Evolutionary conservation across 2,329 filamentous ascomycete species (phyloP).

Genomic region (Raffaelea arxii): DNA sequence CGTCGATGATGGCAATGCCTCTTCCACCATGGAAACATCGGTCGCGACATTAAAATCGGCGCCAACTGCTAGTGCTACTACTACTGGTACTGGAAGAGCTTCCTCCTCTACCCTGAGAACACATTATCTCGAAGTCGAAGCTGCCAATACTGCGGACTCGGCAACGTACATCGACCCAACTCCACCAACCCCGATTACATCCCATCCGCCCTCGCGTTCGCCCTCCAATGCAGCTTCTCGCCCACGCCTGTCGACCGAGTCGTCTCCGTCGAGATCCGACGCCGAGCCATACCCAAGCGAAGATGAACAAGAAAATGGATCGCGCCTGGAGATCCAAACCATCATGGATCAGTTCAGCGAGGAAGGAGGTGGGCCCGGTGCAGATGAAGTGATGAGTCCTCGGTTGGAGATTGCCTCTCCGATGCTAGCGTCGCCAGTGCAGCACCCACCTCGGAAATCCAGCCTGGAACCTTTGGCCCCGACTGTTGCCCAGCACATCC

Average conservation of each 20-base stretch:
- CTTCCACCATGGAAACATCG: conserved; percentile 23
- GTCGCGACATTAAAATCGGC: conserved; percentile 36
- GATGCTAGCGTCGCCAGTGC: conserved; percentile 53
- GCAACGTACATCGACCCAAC: conserved; percentile 46
- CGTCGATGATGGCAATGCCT: no score
- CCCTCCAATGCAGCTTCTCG: conserved; percentile 42
- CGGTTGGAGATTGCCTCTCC: conserved; percentile 75
- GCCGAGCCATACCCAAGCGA: conserved; percentile 46
- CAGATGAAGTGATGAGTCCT: conserved; percentile 87
- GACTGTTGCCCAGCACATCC: conserved; percentile 36
- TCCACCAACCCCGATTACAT: conserved; percentile 42
- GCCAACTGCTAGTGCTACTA: conserved; percentile 15
- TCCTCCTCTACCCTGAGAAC: conserved; percentile 27
- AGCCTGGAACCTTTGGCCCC: conserved; percentile 67
- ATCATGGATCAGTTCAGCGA: conserved; percentile 96
- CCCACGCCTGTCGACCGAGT: conserved; percentile 20
- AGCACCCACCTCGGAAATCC: conserved; percentile 74
- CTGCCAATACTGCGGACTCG: conserved; percentile 39
- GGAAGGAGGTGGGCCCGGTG: conserved; percentile 58
- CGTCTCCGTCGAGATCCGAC: conserved; percentile 46
- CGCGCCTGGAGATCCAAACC: conserved; percentile 80
- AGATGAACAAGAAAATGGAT: conserved; percentile 57
- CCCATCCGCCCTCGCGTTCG: conserved; percentile 49
- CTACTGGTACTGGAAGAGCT: no score
- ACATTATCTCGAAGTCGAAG: conserved; percentile 38